phyloP scores from a whole-genome alignment of 805 yeast genomes.

The Pichia manshurica region DNA sequence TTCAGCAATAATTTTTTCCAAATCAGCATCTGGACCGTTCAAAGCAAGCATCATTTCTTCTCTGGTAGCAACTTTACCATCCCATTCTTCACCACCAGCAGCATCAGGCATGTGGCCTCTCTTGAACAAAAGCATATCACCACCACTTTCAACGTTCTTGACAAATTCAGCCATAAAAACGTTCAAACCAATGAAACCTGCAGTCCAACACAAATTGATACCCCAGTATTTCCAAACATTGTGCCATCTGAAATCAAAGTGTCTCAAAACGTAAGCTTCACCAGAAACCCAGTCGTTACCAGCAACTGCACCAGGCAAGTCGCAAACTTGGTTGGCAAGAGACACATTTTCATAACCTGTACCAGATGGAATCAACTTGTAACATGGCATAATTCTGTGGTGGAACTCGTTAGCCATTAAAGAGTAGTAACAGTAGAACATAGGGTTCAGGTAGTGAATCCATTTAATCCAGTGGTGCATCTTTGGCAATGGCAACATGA shows the following conservation, averaged over 20 bases:
- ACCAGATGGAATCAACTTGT: slow-evolving; percentile 48
- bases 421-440: slow-evolving; percentile 44
- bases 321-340: slow-evolving; percentile 41
- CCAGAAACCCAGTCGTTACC: slow-evolving; percentile 27
- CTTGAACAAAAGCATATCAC: slow-evolving; percentile 37
- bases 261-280: slow-evolving; percentile 31
- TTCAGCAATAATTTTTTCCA: slow-evolving; percentile 37
- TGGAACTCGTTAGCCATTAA: slow-evolving; percentile 54
- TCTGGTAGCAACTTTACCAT: slow-evolving; percentile 35
- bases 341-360: slow-evolving; percentile 43
- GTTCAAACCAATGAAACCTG: slow-evolving; percentile 32
- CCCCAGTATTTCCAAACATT: slow-evolving; percentile 47
- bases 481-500: slow-evolving; percentile 34
- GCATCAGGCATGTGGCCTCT: slow-evolving; percentile 35
- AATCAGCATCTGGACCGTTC: slow-evolving; percentile 30
- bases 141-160: slow-evolving; percentile 28
- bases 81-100: slow-evolving; percentile 33
- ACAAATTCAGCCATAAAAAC: slow-evolving; percentile 30
- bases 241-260: slow-evolving; percentile 33
- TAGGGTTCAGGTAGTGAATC: slow-evolving; percentile 45
- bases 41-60: slow-evolving; percentile 26
- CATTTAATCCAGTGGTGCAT: slow-evolving; percentile 60
- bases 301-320: slow-evolving; percentile 41
- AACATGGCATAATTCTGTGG: slow-evolving; percentile 47
- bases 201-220: slow-evolving; percentile 43